These are phyloP conservation scores for Benincasa hispida DNA, from an alignment of 306 rosid genomes.

Conservation along the genomic window DNA sequence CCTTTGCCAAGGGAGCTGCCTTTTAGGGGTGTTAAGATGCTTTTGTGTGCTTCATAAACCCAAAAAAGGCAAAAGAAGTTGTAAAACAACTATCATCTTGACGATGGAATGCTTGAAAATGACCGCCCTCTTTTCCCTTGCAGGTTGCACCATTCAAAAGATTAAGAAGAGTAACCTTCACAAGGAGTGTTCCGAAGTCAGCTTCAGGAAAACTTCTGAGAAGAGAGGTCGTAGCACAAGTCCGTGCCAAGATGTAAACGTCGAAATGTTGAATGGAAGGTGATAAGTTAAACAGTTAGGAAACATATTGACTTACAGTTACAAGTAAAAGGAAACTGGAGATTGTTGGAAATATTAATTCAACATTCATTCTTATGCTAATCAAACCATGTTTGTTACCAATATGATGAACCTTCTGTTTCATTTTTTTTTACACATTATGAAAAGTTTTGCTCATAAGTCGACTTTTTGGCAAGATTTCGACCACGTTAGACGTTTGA, in stretches of 20 bases:
- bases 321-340: background rate
- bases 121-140: background rate
- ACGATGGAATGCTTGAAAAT: background rate
- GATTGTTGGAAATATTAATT: background rate
- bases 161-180: slow-evolving; percentile 24
- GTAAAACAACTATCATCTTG: background rate
- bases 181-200: slow-evolving; percentile 27
- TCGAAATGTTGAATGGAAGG: background rate
- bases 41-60: background rate
- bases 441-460: background rate
- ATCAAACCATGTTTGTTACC: background rate
- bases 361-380: background rate
- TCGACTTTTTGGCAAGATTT: background rate
- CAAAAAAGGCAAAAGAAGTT: background rate
- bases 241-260: slow-evolving; percentile 11
- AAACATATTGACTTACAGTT: background rate
- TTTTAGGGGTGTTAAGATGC: background rate
- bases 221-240: slow-evolving; percentile 20
- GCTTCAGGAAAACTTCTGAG: slow-evolving; percentile 33
- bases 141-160: slow-evolving; percentile 51
- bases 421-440: background rate
- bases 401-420: background rate
- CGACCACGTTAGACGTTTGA: background rate
- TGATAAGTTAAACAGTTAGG: background rate
- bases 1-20: background rate